Conservation (phyloP, 106 monocot genomes). For the Dioscorea alata region DNA sequence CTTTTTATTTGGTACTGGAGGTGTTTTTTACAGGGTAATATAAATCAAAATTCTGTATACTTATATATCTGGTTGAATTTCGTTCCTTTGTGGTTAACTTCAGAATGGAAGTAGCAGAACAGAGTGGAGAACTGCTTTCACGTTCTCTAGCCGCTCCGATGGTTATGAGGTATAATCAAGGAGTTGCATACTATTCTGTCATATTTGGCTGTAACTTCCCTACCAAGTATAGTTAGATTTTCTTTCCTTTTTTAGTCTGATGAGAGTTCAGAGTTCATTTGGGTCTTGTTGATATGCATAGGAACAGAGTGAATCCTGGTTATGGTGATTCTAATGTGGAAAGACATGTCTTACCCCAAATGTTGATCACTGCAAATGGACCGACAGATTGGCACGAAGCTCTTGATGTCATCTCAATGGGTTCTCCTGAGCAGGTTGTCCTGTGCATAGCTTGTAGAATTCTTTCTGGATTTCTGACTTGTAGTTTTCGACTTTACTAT, state of each 20-base stretch:
- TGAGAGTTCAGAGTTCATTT: slow-evolving; percentile 1
- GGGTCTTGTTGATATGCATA: slow-evolving; percentile 4
- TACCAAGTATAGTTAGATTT: too few relatives aligned
- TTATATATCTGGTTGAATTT: neutral
- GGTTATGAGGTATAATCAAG: slow-evolving; percentile 32
- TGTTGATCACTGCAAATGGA: slow-evolving; percentile 40
- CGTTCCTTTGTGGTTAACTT: neutral
- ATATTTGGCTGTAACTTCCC: neutral
- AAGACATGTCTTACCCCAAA: slow-evolving; percentile 40
- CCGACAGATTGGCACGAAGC: slow-evolving; percentile 94
- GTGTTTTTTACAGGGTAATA: too few relatives aligned
- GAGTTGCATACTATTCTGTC: neutral
- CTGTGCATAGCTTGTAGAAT: neutral
- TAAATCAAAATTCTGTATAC: neutral
- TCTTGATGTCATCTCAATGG: slow-evolving; percentile 72
- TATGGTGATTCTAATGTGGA: slow-evolving; percentile 56
- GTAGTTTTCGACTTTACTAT: too few relatives aligned
- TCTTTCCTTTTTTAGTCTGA: neutral
- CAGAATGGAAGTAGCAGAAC: slow-evolving; percentile 87
- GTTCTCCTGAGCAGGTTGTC: slow-evolving; percentile 84
- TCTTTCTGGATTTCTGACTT: too few relatives aligned
- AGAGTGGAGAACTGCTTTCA: slow-evolving; percentile 76
- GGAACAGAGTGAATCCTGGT: slow-evolving; percentile 45
- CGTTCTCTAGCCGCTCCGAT: slow-evolving; percentile 43
- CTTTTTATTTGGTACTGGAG: too few relatives aligned